Base-by-base conservation (phyloP, 345 rosid genomes). In the Lenwebbia sp. region DNA sequence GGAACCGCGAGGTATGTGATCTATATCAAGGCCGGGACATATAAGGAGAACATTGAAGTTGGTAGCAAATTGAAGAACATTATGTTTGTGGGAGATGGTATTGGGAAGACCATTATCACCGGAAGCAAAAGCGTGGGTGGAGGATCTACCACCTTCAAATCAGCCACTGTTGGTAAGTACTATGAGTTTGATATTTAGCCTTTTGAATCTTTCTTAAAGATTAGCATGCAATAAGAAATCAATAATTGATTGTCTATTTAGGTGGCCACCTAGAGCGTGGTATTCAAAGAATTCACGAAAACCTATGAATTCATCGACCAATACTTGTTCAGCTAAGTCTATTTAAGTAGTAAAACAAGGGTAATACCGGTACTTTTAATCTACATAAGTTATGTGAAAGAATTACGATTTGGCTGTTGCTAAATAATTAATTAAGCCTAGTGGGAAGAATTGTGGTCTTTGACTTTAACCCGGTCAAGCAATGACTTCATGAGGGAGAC, bases 71-170 rank as follows among this genome's bases (percentile, higher is more conserved):
- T 87, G 88, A 92, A 90, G n/a, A 95, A 92, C 86, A 91, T 97
- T 65, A 97, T 94, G 99, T 86, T 97, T 86, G 92, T 94, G 76
- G 99, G 97, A 3, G 98, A 97, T 82, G 99, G 97, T 5, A 90
- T 87, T 74, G 94, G 96, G 62, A 91, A 84, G 54, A 97, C 98
- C 0, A 93, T 95, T 58, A 92, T 97, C 74, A 94, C 97, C 52
- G 97, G 94, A 2, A 97, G 98, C 89, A 91, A 89, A 90, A 97
- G 99, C 84, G 98, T 97, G 40, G 96, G 95, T 5, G 96, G 98
- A 75, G 99, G 99, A 23, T 51, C 92, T 62, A 94, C 97, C 47
- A 97, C 97, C 83, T 97, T 96, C 88, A 91, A 91, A 13, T 96
- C 98, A 41, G 98, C 96, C 41, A 97, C 98, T n/a, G 92, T 97